Conservation (phyloP, 2,329 filamentous ascomycete genomes). For the Lecanicillium sp. region DNA sequence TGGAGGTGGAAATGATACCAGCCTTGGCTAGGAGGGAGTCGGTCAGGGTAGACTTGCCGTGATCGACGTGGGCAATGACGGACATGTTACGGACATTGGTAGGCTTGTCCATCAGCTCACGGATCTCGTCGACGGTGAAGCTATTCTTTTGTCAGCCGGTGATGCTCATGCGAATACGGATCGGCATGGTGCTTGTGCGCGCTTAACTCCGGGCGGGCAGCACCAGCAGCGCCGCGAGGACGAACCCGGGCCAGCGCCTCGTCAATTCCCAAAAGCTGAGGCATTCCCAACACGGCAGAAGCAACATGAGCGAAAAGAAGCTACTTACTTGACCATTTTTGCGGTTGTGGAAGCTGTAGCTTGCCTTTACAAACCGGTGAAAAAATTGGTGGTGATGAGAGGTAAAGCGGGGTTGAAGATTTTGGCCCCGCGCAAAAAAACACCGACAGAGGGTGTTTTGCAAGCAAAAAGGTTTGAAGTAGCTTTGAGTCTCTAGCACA, state of each 20-base stretch:
- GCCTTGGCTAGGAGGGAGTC: constrained; percentile 98
- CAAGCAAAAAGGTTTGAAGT: constrained; percentile 6
- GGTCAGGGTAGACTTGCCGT: constrained; percentile 99
- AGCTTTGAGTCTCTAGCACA: constrained; percentile 6
- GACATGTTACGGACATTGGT: constrained; percentile 89
- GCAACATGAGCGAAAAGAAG: constrained; percentile 5
- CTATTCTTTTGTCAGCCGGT: constrained; percentile 35
- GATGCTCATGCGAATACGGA: not conserved
- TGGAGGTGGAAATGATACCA: constrained; percentile 97
- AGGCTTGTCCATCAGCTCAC: constrained; percentile 69
- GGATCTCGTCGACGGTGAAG: constrained; percentile 97
- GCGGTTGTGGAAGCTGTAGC: constrained; percentile 58
- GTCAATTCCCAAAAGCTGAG: no score
- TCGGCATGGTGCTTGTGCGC: not conserved
- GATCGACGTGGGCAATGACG: constrained; percentile 99
- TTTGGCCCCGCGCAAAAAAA: constrained; percentile 14
- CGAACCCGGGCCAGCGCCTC: no score
- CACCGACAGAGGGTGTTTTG: constrained; percentile 2
- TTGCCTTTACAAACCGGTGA: constrained; percentile 21
- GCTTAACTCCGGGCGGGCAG: not conserved
- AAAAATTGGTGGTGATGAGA: constrained; percentile 24
- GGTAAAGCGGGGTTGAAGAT: constrained; percentile 38
- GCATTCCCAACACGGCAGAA: not conserved
- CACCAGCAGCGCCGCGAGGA: not conserved
- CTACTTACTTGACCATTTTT: constrained; percentile 99